A percentile compares a stretch with the other conserved stretches of the same genome.
These are phyloP conservation scores for Rhizomucor pusillus DNA, from an alignment of 371 early-diverging fungal species.

Conservation along the genomic window DNA sequence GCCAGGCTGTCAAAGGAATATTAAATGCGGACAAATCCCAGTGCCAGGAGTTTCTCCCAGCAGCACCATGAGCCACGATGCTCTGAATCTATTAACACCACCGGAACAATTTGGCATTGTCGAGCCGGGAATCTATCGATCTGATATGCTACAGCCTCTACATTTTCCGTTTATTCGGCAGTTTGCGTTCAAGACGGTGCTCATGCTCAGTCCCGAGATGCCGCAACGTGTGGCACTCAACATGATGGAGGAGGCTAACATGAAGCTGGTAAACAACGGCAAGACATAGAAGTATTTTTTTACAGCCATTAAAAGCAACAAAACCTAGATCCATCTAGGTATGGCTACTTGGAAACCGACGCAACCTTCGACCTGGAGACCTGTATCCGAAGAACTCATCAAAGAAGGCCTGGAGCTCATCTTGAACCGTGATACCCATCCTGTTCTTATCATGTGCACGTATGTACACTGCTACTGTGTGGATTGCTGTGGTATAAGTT, in stretches of 20 bases:
- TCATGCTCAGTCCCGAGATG: slow-evolving; percentile 86
- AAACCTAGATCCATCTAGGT: slow-evolving; percentile 62
- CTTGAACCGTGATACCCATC: slow-evolving; percentile 75
- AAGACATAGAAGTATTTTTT: too few relatives aligned
- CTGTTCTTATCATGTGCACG: slow-evolving; percentile 90
- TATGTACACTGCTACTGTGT: slow-evolving; percentile 39
- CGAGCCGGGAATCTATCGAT: slow-evolving; percentile 85
- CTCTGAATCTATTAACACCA: slow-evolving; percentile 46
- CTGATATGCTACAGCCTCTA: slow-evolving; percentile 68
- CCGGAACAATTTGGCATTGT: slow-evolving; percentile 93
- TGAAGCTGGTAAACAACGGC: slow-evolving; percentile 65
- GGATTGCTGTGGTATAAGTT: not conserved
- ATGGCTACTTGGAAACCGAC: slow-evolving; percentile 55
- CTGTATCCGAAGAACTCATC: slow-evolving; percentile 90
- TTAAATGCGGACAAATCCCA: too few relatives aligned
- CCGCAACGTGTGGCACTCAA: slow-evolving; percentile 75
- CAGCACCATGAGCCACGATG: slow-evolving; percentile 10
- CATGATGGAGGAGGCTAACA: slow-evolving; percentile 79
- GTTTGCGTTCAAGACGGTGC: slow-evolving; percentile 73
- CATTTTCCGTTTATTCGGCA: slow-evolving; percentile 80
- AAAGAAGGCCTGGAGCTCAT: slow-evolving; percentile 89
- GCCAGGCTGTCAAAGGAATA: too few relatives aligned
- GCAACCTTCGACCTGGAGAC: slow-evolving; percentile 76
- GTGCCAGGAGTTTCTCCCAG: too few relatives aligned
- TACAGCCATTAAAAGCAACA: not conserved